Evolutionary conservation across 306 rosid genomes (phyloP), one percentile per base, ranked within the genome.

Genomic region (Sphenostylis stenocarpa): DNA sequence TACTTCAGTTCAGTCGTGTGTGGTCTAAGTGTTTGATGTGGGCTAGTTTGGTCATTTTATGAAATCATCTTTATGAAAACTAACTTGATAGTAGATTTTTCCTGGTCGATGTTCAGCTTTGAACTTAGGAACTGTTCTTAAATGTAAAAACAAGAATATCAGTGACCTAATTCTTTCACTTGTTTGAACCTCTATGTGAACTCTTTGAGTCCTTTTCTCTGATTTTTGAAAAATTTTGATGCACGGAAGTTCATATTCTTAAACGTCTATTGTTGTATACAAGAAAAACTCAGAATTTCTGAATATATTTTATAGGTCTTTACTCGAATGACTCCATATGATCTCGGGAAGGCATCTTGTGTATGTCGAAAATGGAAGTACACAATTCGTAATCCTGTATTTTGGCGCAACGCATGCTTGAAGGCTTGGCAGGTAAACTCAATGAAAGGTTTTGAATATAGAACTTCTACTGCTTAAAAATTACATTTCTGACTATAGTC

Each of bases 391-490:
- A 95, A 92, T 73, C 97, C 98, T 86, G 90, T 84, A 45, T 90
- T 90, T 82, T 95, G 97, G 98, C 96, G 97, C 82, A 84, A 55
- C 77, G 93, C 97, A 38, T 95, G 97, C 87, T 84, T 95, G 75
- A 95, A 92, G 91, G 98, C 92, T 80, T 95, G 98, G 98, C 98
- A 92, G 98, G 98, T 95, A 91, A 80, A 70, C 49, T 64, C 79
- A 45, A 53, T 73, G 17, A 72, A 57, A 56, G 55, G 77, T 52
- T 72, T 79, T 61, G 68, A 56, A 49, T 64, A 20, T 55, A 52
- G 77, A 73, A 16, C 52, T 67, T 44, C 58, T 75, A 19, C 38
- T 79, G 71, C 63, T 17, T 66, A 53, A 33, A 76, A 39, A 15
- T 79, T 31, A 36, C 60, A 67, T 63, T 79, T 76, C 78, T 84